These are phyloP conservation scores for Gastrolobium bilobum DNA, from an alignment of 306 rosid species.

Conservation along the genomic window DNA sequence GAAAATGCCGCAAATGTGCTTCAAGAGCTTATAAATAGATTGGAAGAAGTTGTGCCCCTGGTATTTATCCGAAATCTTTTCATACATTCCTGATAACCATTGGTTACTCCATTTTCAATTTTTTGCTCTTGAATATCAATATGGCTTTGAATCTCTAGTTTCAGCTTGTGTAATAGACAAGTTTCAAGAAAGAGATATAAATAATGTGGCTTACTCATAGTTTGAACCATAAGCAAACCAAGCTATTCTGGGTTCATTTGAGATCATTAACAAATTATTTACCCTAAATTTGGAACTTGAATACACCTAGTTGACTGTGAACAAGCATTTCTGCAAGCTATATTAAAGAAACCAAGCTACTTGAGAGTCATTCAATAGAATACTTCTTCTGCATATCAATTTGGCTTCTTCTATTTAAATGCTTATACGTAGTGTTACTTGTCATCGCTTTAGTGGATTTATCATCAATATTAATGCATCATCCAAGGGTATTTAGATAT, in stretches of 20 bases:
- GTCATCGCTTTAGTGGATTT: not conserved
- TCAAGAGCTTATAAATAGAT: slow-evolving; percentile 70
- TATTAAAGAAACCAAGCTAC: slow-evolving; percentile 30
- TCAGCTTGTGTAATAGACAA: slow-evolving; percentile 30
- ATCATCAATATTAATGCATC: not conserved
- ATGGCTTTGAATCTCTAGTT: slow-evolving; percentile 38
- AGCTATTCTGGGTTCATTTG: slow-evolving; percentile 11
- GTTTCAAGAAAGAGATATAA: slow-evolving; percentile 23
- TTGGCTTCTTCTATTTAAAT: not conserved
- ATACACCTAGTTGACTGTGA: slow-evolving; percentile 22
- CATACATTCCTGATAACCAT: not conserved
- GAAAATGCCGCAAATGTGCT: slow-evolving; percentile 65
- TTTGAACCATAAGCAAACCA: slow-evolving; percentile 35
- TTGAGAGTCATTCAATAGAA: slow-evolving; percentile 32
- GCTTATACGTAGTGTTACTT: slow-evolving; percentile 16
- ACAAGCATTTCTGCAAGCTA: slow-evolving; percentile 19
- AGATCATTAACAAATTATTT: slow-evolving; percentile 32
- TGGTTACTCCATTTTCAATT: not conserved
- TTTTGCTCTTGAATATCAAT: slow-evolving; percentile 7
- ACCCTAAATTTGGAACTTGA: slow-evolving; percentile 32
- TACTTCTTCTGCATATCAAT: slow-evolving; percentile 6
- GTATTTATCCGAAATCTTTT: slow-evolving; percentile 51
- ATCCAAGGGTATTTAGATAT: slow-evolving; percentile 19
- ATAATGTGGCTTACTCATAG: slow-evolving; percentile 42
- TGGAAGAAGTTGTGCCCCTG: slow-evolving; percentile 75